These are phyloP conservation scores for Termitomyces eurrhizus DNA, from an alignment of 768 basidiomycete species.

Conservation along the genomic window DNA sequence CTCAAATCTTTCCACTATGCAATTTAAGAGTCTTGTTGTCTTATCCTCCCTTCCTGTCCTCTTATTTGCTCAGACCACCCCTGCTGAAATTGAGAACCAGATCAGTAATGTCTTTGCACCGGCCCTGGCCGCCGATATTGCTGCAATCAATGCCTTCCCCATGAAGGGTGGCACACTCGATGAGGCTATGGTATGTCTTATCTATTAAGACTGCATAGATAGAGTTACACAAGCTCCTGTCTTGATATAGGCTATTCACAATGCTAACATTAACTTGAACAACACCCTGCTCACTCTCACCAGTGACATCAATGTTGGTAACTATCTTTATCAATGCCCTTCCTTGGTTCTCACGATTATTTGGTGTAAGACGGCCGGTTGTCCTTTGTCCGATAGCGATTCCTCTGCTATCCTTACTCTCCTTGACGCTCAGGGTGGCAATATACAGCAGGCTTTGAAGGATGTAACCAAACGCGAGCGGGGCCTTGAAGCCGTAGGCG, in stretches of 20 bases:
- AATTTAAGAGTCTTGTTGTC: not conserved
- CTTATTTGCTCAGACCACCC: constrained; percentile 14
- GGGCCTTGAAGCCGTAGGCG: constrained; percentile 23
- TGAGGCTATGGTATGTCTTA: constrained; percentile 23
- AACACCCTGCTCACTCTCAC: constrained; percentile 13
- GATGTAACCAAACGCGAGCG: constrained; percentile 22
- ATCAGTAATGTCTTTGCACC: constrained; percentile 21
- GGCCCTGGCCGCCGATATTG: constrained; percentile 25
- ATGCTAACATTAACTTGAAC: constrained; percentile 18
- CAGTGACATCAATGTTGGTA: constrained; percentile 22
- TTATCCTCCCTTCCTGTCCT: constrained; percentile 6
- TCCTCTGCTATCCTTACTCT: constrained; percentile 19
- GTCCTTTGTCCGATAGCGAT: constrained; percentile 22
- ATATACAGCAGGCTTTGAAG: constrained; percentile 21
- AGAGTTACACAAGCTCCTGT: not conserved
- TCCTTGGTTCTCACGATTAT: not conserved
- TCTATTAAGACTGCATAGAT: not conserved
- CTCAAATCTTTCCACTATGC: not conserved
- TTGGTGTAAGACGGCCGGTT: constrained; percentile 14
- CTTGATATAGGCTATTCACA: constrained; percentile 27
- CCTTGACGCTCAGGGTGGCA: constrained; percentile 22
- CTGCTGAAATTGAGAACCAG: constrained; percentile 27
- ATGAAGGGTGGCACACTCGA: constrained; percentile 20
- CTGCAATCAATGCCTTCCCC: constrained; percentile 27
- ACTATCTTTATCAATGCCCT: not conserved